Percentiles rank a stretch among this genome's conserved stretches.
Conservation (phyloP, 73 alveolate species). For the Paramecium octaurelia region DNA sequence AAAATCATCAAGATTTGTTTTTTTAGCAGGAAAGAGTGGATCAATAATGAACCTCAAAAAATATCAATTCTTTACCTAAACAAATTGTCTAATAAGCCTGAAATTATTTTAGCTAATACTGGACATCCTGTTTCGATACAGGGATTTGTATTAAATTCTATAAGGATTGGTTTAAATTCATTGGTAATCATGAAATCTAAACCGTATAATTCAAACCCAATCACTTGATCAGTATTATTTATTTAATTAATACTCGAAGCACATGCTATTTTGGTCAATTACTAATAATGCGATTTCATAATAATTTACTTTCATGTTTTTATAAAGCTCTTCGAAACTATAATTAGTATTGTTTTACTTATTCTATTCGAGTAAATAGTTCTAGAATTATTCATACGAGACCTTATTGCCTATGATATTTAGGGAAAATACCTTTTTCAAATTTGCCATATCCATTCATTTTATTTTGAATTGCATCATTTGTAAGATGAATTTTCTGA, state of each 20-base stretch:
- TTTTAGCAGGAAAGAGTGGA: constrained; percentile 61
- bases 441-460: constrained; percentile 90
- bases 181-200: constrained; percentile 95
- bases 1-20: neutral
- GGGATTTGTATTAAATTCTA: constrained; percentile 97
- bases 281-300: neutral
- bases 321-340: constrained; percentile 76
- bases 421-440: constrained; percentile 86
- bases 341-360: constrained; percentile 64
- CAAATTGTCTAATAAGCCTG: constrained; percentile 49
- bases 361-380: constrained; percentile 75
- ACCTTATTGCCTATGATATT: constrained; percentile 48
- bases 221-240: constrained; percentile 78
- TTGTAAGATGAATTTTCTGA: constrained; percentile 89
- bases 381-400: constrained; percentile 82
- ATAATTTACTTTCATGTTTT: neutral
- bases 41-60: constrained; percentile 44
- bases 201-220: constrained; percentile 90
- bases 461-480: constrained; percentile 95
- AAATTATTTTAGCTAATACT: constrained; percentile 74
- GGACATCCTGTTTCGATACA: constrained; percentile 92
- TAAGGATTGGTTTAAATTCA: constrained; percentile 82
- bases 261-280: constrained; percentile 73
- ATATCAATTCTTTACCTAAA: constrained; percentile 32
- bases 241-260: constrained; percentile 79